These are phyloP conservation scores for Globisporangium barbulae DNA, from an alignment of 352 stramenopile genomes.

Conservation along the genomic window DNA sequence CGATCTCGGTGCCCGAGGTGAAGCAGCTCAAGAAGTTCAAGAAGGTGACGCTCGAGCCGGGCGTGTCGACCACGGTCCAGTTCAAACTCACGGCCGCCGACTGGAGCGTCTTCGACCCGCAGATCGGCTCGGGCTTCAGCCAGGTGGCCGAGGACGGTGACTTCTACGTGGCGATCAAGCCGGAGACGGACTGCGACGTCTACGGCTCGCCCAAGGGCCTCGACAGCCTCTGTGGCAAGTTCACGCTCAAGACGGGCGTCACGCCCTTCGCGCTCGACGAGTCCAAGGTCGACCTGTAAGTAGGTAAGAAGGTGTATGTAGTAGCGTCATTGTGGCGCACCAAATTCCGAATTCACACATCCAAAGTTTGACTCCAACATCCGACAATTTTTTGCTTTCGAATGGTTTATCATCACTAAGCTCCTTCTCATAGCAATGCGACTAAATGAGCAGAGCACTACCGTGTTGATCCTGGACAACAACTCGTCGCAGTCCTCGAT, in stretches of 20 bases:
- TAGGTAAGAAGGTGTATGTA: background rate
- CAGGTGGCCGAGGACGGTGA: constrained; percentile 43
- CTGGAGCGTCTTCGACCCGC: constrained; percentile 45
- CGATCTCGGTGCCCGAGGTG: constrained; percentile 67
- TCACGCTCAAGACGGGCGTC: constrained; percentile 22
- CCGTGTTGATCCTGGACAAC: too few species aligned
- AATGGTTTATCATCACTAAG: too few species aligned
- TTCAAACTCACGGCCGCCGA: constrained; percentile 37
- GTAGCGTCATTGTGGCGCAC: background rate
- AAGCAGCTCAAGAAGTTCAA: constrained; percentile 80
- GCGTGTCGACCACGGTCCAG: constrained; percentile 22
- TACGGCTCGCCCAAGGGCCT: constrained; percentile 22
- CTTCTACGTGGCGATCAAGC: constrained; percentile 55
- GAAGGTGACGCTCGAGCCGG: constrained; percentile 65
- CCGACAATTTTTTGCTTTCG: too few species aligned
- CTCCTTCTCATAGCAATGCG: too few species aligned
- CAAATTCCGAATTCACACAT: background rate
- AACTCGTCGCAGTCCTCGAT: too few species aligned
- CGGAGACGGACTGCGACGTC: constrained; percentile 48
- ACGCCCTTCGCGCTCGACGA: constrained; percentile 11
- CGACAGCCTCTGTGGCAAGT: constrained; percentile 36
- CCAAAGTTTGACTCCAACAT: too few species aligned
- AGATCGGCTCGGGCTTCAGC: constrained; percentile 54
- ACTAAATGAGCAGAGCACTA: too few species aligned
- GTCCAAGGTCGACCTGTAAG: constrained; percentile 5